Conservation (phyloP, 2,329 filamentous ascomycete genomes). For the Venturiaceae sp. region DNA sequence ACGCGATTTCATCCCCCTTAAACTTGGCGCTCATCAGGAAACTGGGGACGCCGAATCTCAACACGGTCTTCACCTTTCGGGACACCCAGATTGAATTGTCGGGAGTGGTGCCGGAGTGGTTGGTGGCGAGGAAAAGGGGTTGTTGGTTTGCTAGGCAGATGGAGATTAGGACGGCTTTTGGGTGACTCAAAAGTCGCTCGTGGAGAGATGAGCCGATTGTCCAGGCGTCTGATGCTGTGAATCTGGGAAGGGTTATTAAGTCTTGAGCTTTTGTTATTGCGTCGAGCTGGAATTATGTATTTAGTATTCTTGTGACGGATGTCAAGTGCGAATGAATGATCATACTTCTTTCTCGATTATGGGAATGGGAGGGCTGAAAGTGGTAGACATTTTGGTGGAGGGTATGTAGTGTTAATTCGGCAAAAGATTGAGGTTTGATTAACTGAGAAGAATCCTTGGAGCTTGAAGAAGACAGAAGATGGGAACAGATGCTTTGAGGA, state of each 20-base stretch:
- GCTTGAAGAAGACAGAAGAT: not conserved
- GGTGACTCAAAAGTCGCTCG: slow-evolving; percentile 47
- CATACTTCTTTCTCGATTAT: not conserved
- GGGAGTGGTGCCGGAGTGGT: slow-evolving; percentile 55
- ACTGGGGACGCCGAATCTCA: slow-evolving; percentile 59
- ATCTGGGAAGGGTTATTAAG: slow-evolving; percentile 36
- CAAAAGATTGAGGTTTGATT: not conserved
- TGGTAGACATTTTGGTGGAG: not conserved
- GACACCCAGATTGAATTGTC: slow-evolving; percentile 58
- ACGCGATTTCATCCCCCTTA: slow-evolving; percentile 51
- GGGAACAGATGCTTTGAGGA: not conserved
- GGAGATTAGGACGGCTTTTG: slow-evolving; percentile 50
- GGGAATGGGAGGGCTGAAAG: not conserved
- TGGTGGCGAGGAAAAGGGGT: slow-evolving; percentile 60
- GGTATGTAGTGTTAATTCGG: no score
- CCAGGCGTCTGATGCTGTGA: slow-evolving; percentile 56
- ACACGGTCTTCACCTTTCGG: slow-evolving; percentile 61
- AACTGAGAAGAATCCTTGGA: no score
- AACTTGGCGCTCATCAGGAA: slow-evolving; percentile 66
- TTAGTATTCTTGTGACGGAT: not conserved
- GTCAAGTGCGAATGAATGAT: not conserved
- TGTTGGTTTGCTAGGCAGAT: slow-evolving; percentile 54
- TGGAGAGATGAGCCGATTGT: slow-evolving; percentile 55
- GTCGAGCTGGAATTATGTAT: not conserved
- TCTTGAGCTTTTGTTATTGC: not conserved